Conservation (phyloP, 2,329 filamentous ascomycete genomes). For the Didymella pinodella region DNA sequence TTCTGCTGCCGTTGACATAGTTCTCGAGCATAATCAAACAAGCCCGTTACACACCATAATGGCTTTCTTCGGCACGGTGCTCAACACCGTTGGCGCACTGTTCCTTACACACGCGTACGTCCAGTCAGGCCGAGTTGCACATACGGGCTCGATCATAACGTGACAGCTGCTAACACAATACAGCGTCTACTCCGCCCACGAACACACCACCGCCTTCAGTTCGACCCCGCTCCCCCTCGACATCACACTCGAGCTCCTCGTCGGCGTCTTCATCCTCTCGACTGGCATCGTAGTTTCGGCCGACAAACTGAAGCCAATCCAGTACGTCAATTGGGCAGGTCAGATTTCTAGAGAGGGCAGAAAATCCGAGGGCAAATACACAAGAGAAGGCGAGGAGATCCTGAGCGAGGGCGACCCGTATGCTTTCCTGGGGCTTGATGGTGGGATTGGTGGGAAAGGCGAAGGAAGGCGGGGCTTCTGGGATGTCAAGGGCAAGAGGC, state of each 20-base stretch:
- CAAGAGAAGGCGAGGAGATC: conserved; percentile 73
- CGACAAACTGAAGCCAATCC: conserved; percentile 81
- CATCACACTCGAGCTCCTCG: conserved; percentile 84
- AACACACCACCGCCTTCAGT: conserved; percentile 78
- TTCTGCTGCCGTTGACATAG: background rate
- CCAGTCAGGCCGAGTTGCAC: background rate
- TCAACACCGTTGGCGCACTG: conserved; percentile 77
- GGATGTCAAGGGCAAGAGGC: conserved; percentile 83
- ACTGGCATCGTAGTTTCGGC: conserved; percentile 82
- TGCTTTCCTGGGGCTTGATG: conserved; percentile 61
- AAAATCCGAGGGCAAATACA: conserved; percentile 62
- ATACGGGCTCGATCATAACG: too few relatives aligned
- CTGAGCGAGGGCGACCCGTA: conserved; percentile 78
- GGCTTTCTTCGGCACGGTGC: conserved; percentile 73
- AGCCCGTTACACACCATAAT: conserved; percentile 54
- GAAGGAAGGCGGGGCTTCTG: conserved; percentile 86
- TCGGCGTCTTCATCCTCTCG: conserved; percentile 81
- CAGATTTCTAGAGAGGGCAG: conserved; percentile 81
- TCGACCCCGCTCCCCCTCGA: conserved; percentile 74
- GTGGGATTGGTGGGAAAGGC: conserved; percentile 62
- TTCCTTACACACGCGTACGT: conserved; percentile 88
- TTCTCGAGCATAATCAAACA: background rate
- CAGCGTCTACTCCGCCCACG: conserved; percentile 96
- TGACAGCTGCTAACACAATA: conserved; percentile 32
- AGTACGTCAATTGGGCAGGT: conserved; percentile 82